Evolutionary conservation across 2,329 filamentous ascomycete genomes (phyloP), one percentile per base, ranked within the genome.

Genomic region (Diaporthe caulivora): DNA sequence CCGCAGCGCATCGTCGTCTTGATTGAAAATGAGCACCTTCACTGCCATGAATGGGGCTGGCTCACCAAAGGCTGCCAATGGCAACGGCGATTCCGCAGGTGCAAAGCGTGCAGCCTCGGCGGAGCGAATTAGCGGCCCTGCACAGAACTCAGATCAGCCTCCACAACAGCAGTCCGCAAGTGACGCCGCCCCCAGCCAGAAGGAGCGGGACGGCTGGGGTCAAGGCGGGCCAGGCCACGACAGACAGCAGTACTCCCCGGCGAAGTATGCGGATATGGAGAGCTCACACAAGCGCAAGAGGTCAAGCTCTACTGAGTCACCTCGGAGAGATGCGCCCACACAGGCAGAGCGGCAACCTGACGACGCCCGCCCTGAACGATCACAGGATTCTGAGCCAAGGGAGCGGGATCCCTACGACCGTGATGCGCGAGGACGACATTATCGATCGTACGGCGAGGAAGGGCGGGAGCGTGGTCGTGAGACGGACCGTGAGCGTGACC

Each of bases 211-310:
- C 17, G 82, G 82, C 68, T 86, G 87, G 83, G 79, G 84, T 40
- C 54, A 47, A 7, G 64, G 55, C 17, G 80, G 78, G 6, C 80
- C 84, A 26, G 82, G 79, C 58, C 77, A 81, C 53, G 87, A 89
- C 5, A 82, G 85, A 70, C 79, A 83, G 47, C 78, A 83, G 21
- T 84, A 85, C 75, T 83, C 83, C 67, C 78, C 85, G 1, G 77
- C 83, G 57, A 76, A 76, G 49, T 86, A 86, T 77, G 76, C 85
- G 8, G 85, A 87, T 42, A 78, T 80, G n/a, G 88, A 91, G 47
- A 80, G 78, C 21, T 83, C 87, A 24, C 87, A 90, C 77, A 93
- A 92, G 82, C 90, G 91, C 78, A 96, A 95, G 82, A 89, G 93
- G 74, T 94, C 93, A 9, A 84, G 86, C 58, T 94, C 92, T 8